phyloP scores from a whole-genome alignment of 106 monocot genomes.

The Phalaenopsis aphrodite region DNA sequence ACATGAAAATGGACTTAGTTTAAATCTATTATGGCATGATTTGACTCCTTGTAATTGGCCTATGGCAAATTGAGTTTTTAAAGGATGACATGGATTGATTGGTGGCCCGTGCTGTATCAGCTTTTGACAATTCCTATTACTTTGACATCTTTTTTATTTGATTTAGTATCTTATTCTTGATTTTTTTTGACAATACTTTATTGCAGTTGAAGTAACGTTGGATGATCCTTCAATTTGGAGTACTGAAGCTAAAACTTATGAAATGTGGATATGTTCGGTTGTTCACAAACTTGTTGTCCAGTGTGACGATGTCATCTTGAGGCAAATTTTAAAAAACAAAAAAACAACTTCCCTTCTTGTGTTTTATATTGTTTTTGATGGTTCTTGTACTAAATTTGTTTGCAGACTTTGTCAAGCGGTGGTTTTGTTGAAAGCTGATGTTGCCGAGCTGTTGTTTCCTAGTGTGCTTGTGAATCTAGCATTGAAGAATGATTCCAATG shows the following conservation, averaged over 20 bases:
- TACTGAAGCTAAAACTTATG: slow-evolving; percentile 53
- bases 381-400: slow-evolving; percentile 2
- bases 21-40: no score
- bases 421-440: slow-evolving; percentile 58
- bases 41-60: no score
- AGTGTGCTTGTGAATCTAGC: slow-evolving; percentile 61
- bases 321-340: slow-evolving; percentile 24
- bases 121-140: neutral
- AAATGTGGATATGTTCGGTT: slow-evolving; percentile 72
- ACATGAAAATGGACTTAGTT: no score
- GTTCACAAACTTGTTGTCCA: slow-evolving; percentile 55
- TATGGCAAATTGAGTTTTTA: no score
- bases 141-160: neutral
- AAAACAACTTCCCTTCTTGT: neutral
- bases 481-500: slow-evolving; percentile 22
- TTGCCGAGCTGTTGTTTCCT: slow-evolving; percentile 77
- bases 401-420: slow-evolving; percentile 78
- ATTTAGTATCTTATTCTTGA: neutral
- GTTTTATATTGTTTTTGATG: neutral
- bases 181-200: neutral
- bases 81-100: no score
- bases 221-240: slow-evolving; percentile 59
- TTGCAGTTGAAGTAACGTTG: slow-evolving; percentile 7
- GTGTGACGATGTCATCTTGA: slow-evolving; percentile 61
- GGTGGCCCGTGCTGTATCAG: neutral